These are phyloP conservation scores for Glebionis coronaria DNA, from an alignment of 129 eudicot species.

Conservation along the genomic window DNA sequence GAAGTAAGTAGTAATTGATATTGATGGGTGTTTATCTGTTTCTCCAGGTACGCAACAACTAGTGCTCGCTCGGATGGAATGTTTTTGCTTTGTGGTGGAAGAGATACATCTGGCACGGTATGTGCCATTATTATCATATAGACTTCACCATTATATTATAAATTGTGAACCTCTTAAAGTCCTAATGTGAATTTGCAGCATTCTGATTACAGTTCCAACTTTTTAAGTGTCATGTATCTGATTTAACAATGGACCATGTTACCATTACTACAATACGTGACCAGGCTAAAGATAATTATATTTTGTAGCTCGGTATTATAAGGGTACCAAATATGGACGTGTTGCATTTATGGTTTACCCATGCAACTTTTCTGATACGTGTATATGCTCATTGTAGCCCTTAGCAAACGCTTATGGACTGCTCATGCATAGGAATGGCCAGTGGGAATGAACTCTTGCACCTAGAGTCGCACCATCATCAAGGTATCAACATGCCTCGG, in stretches of 20 bases:
- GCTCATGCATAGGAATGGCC: constrained; percentile 97
- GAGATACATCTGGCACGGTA: constrained; percentile 94
- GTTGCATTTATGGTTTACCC: not conserved
- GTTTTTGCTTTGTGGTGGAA: constrained; percentile 99
- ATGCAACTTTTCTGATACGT: constrained; percentile 8
- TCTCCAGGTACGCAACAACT: constrained; percentile 87
- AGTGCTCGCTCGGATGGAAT: constrained; percentile 99
- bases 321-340: not conserved
- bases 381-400: constrained; percentile 58
- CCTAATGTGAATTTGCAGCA: not conserved
- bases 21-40: constrained; percentile 5
- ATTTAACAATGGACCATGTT: not conserved
- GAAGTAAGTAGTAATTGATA: too few relatives aligned
- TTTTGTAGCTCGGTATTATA: not conserved
- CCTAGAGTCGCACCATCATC: constrained; percentile 97
- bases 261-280: constrained; percentile 5
- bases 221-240: not conserved
- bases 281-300: not conserved
- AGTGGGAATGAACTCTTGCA: constrained; percentile 99
- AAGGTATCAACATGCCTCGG: constrained; percentile 97
- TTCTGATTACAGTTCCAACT: constrained; percentile 7
- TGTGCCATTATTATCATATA: constrained; percentile 20
- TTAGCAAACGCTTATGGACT: constrained; percentile 96
- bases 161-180: not conserved
- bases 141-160: constrained; percentile 1